phyloP scores from a whole-genome alignment of 768 basidiomycete genomes.

The Leucocoprinus sp. region DNA sequence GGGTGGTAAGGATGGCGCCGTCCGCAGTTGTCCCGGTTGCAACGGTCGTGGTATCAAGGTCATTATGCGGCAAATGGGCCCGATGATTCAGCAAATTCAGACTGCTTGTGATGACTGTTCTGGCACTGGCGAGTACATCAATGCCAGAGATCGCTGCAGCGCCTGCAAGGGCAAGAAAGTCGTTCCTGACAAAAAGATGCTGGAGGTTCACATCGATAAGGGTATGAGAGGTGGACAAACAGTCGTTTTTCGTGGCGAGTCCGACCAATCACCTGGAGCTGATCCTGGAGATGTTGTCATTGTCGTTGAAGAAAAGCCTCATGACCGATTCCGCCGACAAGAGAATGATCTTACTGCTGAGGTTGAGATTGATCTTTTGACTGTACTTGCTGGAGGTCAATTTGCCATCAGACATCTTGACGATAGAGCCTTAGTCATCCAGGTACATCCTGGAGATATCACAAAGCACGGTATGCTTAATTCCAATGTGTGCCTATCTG shows the following conservation, averaged over 20 bases:
- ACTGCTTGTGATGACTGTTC: constrained; percentile 89
- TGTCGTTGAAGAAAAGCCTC: constrained; percentile 87
- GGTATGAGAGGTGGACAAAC: constrained; percentile 95
- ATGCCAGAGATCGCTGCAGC: constrained; percentile 85
- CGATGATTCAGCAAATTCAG: constrained; percentile 99
- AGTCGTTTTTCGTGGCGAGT: constrained; percentile 82
- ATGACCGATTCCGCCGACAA: constrained; percentile 81
- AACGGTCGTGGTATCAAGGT: constrained; percentile 86
- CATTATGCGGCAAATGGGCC: constrained; percentile 94
- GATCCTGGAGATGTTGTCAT: constrained; percentile 93
- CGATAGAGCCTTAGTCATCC: constrained; percentile 79
- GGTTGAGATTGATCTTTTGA: constrained; percentile 88
- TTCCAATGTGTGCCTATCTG: not conserved
- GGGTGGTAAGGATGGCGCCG: constrained; percentile 96
- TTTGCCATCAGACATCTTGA: constrained; percentile 91
- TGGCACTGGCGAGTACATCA: constrained; percentile 94
- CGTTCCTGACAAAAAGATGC: constrained; percentile 86
- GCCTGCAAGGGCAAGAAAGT: constrained; percentile 95
- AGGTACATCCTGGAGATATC: constrained; percentile 81
- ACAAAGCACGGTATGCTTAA: constrained; percentile 77
- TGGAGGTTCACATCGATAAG: constrained; percentile 98
- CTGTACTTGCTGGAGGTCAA: constrained; percentile 86
- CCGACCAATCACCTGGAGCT: constrained; percentile 83
- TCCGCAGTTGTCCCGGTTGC: constrained; percentile 70
- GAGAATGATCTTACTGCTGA: constrained; percentile 83